Conservation (phyloP, 768 basidiomycete genomes). For the Tricholoma terreum region DNA sequence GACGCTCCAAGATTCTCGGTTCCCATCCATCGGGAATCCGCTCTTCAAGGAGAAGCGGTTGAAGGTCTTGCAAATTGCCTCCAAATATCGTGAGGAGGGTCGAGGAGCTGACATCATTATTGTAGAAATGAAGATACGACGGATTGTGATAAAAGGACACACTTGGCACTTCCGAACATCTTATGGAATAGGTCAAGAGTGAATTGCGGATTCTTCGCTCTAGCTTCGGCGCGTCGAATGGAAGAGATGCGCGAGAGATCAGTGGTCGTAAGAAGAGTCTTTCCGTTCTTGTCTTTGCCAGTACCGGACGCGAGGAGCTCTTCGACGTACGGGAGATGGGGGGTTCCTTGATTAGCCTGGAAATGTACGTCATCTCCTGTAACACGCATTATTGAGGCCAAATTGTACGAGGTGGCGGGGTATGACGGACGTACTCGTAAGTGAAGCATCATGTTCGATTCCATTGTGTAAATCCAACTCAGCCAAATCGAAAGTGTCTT, state of each 20-base stretch:
- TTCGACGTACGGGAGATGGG: slow-evolving; percentile 47
- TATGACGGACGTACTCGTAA: slow-evolving; percentile 48
- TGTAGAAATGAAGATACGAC: too few species aligned
- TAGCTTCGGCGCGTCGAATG: slow-evolving; percentile 59
- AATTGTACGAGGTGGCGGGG: background rate
- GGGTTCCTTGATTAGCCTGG: slow-evolving; percentile 50
- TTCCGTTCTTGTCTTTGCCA: slow-evolving; percentile 51
- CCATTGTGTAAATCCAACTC: slow-evolving; percentile 75
- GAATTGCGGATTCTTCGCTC: slow-evolving; percentile 53
- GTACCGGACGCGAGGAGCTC: slow-evolving; percentile 58
- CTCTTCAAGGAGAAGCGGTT: slow-evolving; percentile 61
- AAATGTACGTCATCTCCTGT: slow-evolving; percentile 47
- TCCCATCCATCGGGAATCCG: slow-evolving; percentile 73
- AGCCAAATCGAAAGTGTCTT: slow-evolving; percentile 60
- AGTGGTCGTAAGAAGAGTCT: slow-evolving; percentile 45
- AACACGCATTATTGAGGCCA: slow-evolving; percentile 28
- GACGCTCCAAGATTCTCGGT: slow-evolving; percentile 47
- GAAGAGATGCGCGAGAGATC: slow-evolving; percentile 58
- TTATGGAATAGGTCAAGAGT: slow-evolving; percentile 49
- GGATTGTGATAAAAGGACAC: background rate
- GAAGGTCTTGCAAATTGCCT: slow-evolving; percentile 53
- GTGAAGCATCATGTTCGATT: slow-evolving; percentile 68
- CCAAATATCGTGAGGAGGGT: slow-evolving; percentile 67
- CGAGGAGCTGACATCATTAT: slow-evolving; percentile 42
- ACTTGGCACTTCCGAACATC: slow-evolving; percentile 69